Percentiles rank a stretch among this genome's conserved stretches.
Conservation (phyloP, 805 yeast genomes). For the Clavispora santaluciae region DNA sequence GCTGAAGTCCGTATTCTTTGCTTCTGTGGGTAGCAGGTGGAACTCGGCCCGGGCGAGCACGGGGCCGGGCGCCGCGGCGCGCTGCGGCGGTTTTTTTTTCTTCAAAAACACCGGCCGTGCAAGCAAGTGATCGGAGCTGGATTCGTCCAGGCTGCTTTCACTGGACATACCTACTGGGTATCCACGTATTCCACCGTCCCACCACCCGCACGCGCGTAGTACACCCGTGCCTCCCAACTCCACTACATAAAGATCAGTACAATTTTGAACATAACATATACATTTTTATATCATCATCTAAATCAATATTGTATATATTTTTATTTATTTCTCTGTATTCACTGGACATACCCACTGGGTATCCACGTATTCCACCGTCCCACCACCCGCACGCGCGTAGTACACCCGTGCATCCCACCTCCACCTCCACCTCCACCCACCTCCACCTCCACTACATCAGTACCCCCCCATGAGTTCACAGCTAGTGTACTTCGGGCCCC, state of each 20-base stretch:
- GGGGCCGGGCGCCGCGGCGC: not conserved
- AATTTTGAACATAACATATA: too few relatives aligned
- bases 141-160: not conserved
- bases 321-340: too few relatives aligned
- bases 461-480: constrained; percentile 10
- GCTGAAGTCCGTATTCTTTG: constrained; percentile 18
- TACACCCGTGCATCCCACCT: not conserved
- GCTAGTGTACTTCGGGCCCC: constrained; percentile 24
- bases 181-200: not conserved
- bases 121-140: not conserved
- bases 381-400: not conserved
- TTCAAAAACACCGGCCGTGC: constrained; percentile 12
- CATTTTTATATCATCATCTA: too few relatives aligned
- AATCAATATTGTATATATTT: too few relatives aligned
- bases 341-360: too few relatives aligned
- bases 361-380: too few relatives aligned
- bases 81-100: constrained; percentile 1
- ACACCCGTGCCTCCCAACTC: not conserved
- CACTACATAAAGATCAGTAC: too few relatives aligned
- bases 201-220: too few relatives aligned
- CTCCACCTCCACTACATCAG: not conserved
- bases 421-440: not conserved
- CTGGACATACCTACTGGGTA: not conserved
- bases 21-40: constrained; percentile 5
- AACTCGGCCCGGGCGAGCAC: constrained; percentile 12